These are phyloP conservation scores for Leccinum subgranulosum DNA, from an alignment of 768 basidiomycete genomes.

Conservation along the genomic window DNA sequence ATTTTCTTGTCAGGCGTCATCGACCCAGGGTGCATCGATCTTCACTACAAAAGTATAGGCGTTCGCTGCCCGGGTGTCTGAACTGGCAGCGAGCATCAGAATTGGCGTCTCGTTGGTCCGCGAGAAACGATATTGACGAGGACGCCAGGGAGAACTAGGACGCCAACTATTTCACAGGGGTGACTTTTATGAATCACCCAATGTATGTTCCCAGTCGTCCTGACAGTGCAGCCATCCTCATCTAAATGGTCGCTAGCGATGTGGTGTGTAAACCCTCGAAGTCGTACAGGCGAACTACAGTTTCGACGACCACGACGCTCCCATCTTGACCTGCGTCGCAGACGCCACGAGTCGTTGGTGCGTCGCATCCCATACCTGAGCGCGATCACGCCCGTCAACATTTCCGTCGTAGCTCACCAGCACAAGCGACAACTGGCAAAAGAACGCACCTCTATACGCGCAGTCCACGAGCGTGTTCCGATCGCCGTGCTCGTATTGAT, in stretches of 20 bases:
- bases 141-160: conserved; percentile 73
- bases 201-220: too few relatives aligned
- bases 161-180: conserved; percentile 65
- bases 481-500: conserved; percentile 37
- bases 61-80: conserved; percentile 81
- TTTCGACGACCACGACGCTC: conserved; percentile 12
- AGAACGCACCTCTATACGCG: conserved; percentile 37
- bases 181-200: too few relatives aligned
- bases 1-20: conserved; percentile 76
- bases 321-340: conserved; percentile 42
- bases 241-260: too few relatives aligned
- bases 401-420: background rate
- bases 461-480: conserved; percentile 30
- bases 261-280: too few relatives aligned
- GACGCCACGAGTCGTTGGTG: conserved; percentile 42
- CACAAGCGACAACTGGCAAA: too few relatives aligned
- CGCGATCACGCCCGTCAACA: background rate
- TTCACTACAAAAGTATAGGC: conserved; percentile 85
- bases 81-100: conserved; percentile 74
- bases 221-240: too few relatives aligned
- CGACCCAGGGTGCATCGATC: conserved; percentile 79
- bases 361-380: conserved; percentile 41
- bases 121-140: conserved; percentile 72
- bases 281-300: conserved; percentile 4
- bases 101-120: conserved; percentile 70